These are phyloP conservation scores for Candida coquimbonensis DNA, from an alignment of 805 yeast genomes.

Conservation along the genomic window DNA sequence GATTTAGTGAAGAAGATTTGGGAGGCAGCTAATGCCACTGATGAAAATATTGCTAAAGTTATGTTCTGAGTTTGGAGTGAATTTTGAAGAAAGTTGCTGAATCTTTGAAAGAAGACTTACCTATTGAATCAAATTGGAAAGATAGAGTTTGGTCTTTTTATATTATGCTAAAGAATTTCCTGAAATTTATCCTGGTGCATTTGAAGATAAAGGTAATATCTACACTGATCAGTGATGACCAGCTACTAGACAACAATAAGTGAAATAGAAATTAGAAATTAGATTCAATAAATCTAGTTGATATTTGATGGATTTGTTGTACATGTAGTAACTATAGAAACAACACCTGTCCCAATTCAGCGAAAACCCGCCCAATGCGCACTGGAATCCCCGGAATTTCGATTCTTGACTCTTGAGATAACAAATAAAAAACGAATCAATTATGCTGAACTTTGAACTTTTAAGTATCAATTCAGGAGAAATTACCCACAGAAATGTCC, in stretches of 20 bases:
- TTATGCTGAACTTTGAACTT: no score
- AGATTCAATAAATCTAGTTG: no score
- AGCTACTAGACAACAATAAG: no score
- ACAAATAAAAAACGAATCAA: neutral
- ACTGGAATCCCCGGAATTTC: no score
- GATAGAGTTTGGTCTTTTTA: constrained; percentile 36
- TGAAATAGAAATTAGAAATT: no score
- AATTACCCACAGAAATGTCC: neutral
- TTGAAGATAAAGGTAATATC: neutral
- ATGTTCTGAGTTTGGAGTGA: constrained; percentile 42
- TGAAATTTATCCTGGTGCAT: constrained; percentile 31
- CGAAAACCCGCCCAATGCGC: no score
- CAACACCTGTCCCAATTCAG: no score
- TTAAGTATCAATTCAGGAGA: no score
- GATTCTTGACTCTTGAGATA: no score
- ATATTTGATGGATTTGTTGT: no score
- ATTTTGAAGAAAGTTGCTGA: constrained; percentile 27
- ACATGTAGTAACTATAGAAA: no score
- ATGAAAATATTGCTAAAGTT: constrained; percentile 34
- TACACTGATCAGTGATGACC: neutral
- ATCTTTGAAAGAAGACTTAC: constrained; percentile 17
- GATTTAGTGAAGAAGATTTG: constrained; percentile 33
- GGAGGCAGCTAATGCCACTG: constrained; percentile 32
- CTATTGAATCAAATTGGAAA: constrained; percentile 35
- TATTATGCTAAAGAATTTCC: constrained; percentile 29